A percentile compares a stretch with the other conserved stretches of the same genome.
Evolutionary conservation across 106 monocot species (phyloP).

Genomic region (Allium fistulosum): DNA sequence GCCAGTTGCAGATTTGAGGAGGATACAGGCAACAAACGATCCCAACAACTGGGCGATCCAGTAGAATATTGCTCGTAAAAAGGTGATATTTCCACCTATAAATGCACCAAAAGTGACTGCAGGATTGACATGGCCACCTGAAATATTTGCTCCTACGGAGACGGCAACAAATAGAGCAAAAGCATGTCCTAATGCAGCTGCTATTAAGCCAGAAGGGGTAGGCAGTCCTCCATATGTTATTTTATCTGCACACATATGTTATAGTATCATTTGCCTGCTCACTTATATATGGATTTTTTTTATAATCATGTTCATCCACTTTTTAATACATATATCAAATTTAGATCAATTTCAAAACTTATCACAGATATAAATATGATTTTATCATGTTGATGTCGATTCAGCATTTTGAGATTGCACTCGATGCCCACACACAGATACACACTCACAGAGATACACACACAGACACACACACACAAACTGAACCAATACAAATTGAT

Average conservation of each 20-base stretch:
- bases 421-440: too few species aligned
- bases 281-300: too few species aligned
- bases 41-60: conserved; percentile 45
- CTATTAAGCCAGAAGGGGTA: conserved; percentile 8
- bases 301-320: too few species aligned
- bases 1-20: conserved; percentile 28
- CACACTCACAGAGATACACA: too few species aligned
- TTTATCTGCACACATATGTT: neutral
- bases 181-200: conserved; percentile 26
- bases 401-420: too few species aligned
- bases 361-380: neutral
- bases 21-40: conserved; percentile 33
- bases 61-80: conserved; percentile 32
- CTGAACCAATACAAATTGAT: too few species aligned
- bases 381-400: neutral
- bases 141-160: conserved; percentile 35
- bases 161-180: conserved; percentile 41
- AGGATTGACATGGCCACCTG: conserved; percentile 56
- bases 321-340: too few species aligned
- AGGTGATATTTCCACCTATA: conserved; percentile 32
- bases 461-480: too few species aligned
- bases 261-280: too few species aligned
- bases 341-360: neutral
- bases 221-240: neutral
- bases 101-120: conserved; percentile 51